A percentile compares a stretch with the other conserved stretches of the same genome.
These are phyloP conservation scores for Sporothrix pseudoabietina DNA, from an alignment of 2,329 filamentous ascomycete genomes.

Conservation along the genomic window DNA sequence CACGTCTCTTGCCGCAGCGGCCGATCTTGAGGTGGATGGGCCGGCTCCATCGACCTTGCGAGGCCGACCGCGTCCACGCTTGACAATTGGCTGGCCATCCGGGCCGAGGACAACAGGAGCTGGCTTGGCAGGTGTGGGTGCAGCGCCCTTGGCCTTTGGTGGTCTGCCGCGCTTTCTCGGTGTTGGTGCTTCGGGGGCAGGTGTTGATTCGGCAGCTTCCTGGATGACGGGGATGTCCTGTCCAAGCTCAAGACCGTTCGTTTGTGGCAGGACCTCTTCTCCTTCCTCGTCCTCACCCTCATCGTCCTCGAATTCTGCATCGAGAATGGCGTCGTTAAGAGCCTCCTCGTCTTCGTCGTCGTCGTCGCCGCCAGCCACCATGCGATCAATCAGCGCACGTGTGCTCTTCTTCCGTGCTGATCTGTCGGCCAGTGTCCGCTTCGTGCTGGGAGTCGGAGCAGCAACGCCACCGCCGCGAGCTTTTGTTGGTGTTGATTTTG, in stretches of 20 bases:
- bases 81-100: constrained; percentile 44
- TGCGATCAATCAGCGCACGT: constrained; percentile 71
- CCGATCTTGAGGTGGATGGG: constrained; percentile 38
- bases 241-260: constrained; percentile 36
- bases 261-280: constrained; percentile 49
- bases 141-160: constrained; percentile 29
- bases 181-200: constrained; percentile 40
- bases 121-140: constrained; percentile 27
- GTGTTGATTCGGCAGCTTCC: background rate
- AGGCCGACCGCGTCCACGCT: constrained; percentile 33
- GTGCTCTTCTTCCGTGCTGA: constrained; percentile 88
- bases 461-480: constrained; percentile 25
- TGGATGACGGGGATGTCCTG: constrained; percentile 37
- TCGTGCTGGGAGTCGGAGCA: constrained; percentile 59
- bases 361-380: constrained; percentile 63
- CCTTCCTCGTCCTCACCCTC: constrained; percentile 39
- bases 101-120: constrained; percentile 39
- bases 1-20: constrained; percentile 46
- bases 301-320: constrained; percentile 51
- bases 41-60: constrained; percentile 40
- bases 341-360: constrained; percentile 73
- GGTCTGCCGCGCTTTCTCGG: constrained; percentile 47
- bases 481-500: constrained; percentile 39
- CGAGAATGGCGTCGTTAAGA: constrained; percentile 68
- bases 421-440: constrained; percentile 72